Evolutionary conservation across 108 stramenopile genomes (phyloP).

Genomic region (Pseudonitzschia delicatissima): DNA sequence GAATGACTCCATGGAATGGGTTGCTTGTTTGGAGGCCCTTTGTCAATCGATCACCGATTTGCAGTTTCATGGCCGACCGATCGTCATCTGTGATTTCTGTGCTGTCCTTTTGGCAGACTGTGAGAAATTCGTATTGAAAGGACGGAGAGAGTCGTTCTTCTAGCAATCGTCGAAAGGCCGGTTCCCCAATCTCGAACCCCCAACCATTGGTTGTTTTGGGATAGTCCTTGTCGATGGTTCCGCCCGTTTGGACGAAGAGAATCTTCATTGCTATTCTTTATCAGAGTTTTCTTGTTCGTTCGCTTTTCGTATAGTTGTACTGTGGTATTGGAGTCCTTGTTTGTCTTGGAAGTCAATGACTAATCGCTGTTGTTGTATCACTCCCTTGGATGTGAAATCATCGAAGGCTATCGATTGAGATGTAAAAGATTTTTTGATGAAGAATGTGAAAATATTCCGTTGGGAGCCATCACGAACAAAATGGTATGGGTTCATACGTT

Average conservation of each 20-base stretch:
- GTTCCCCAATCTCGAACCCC: conserved; percentile 45
- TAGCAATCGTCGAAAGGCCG: conserved; percentile 40
- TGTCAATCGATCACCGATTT: neutral
- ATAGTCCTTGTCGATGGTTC: conserved; percentile 61
- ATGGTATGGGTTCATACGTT: too few species aligned
- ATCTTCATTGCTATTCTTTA: conserved; percentile 5
- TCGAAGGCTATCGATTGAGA: too few species aligned
- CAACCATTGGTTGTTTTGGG: conserved; percentile 46
- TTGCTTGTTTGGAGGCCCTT: neutral
- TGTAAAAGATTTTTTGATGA: too few species aligned
- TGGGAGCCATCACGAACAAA: too few species aligned
- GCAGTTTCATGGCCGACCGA: conserved; percentile 14
- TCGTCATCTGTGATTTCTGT: conserved; percentile 39
- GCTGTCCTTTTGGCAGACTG: conserved; percentile 48
- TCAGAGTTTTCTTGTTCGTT: neutral
- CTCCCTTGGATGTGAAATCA: too few species aligned
- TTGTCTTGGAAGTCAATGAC: too few species aligned
- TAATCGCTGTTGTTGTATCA: too few species aligned
- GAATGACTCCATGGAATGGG: conserved; percentile 29
- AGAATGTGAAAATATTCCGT: too few species aligned
- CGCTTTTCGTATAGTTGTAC: too few species aligned
- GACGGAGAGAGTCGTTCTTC: conserved; percentile 13
- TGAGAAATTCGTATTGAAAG: conserved; percentile 27
- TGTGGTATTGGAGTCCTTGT: too few species aligned
- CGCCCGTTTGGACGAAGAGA: conserved; percentile 30